Conservation (phyloP, 2,329 filamentous ascomycete species). For the Venturia effusa region DNA sequence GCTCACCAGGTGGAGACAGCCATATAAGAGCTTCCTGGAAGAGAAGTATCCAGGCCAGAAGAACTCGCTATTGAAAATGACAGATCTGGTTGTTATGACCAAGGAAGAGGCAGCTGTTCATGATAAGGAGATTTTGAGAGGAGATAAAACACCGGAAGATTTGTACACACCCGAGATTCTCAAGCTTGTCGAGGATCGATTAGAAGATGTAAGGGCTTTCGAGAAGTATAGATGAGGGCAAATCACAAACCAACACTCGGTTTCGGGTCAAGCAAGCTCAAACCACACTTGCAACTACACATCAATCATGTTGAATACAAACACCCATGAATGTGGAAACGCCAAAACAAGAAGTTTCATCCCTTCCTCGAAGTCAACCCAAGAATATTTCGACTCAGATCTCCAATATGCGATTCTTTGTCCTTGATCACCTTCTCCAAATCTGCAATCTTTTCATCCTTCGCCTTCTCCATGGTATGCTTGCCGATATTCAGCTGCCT, state of each 20-base stretch:
- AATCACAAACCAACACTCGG: background rate
- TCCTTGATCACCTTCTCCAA: background rate
- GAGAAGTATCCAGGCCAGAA: constrained; percentile 64
- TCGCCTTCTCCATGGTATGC: background rate
- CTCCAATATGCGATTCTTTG: background rate
- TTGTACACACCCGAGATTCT: constrained; percentile 63
- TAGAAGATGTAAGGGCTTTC: constrained; percentile 53
- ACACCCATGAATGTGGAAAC: too few species aligned
- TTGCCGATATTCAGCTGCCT: background rate
- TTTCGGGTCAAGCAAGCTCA: too few species aligned
- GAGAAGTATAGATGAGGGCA: constrained; percentile 33
- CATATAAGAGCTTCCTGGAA: constrained; percentile 51
- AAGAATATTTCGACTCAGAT: background rate
- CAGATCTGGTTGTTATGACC: constrained; percentile 80
- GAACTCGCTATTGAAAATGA: constrained; percentile 54
- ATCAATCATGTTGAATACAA: background rate
- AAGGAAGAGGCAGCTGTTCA: constrained; percentile 78
- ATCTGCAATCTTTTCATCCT: background rate
- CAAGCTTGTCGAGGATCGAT: constrained; percentile 53
- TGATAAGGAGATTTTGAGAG: constrained; percentile 67
- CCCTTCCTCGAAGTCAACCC: background rate
- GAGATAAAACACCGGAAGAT: constrained; percentile 54
- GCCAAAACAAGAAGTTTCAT: background rate
- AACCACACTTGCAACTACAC: background rate
- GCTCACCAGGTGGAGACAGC: constrained; percentile 70